A percentile compares a stretch with the other conserved stretches of the same genome.
phyloP scores from a whole-genome alignment of 2,329 filamentous ascomycete genomes.

The Malbranchea zuffiana region DNA sequence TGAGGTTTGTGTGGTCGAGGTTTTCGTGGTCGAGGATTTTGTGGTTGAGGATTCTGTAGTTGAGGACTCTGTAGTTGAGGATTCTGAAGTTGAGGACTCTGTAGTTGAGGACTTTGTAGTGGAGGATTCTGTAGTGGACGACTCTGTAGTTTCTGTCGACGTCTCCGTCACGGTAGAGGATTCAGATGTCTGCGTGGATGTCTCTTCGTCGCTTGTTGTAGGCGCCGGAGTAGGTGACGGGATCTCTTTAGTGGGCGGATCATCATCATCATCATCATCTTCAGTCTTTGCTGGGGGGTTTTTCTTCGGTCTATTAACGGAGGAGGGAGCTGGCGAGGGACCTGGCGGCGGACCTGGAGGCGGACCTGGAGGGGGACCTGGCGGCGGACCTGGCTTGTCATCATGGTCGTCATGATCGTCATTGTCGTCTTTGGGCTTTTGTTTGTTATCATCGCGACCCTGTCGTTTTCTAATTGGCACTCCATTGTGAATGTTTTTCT shows the following conservation, averaged over 20 bases:
- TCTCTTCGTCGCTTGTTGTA: neutral
- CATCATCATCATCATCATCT: no score
- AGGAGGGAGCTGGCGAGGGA: no score
- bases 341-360: no score
- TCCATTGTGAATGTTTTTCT: no score
- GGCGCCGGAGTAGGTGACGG: neutral
- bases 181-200: neutral
- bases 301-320: no score
- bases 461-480: no score
- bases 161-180: neutral
- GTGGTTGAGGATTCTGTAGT: neutral
- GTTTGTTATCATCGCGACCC: no score
- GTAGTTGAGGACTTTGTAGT: neutral
- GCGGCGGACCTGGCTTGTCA: neutral
- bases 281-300: no score
- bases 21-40: neutral
- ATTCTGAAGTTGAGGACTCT: conserved; percentile 1
- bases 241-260: no score
- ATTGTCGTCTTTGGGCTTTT: neutral
- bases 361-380: no score
- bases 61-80: neutral
- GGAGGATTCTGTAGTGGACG: neutral
- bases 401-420: conserved; percentile 2
- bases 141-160: neutral
- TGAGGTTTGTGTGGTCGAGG: neutral